Evolutionary conservation across 495 filamentous ascomycete genomes (phyloP).

Genomic region (Glonium stellatum): DNA sequence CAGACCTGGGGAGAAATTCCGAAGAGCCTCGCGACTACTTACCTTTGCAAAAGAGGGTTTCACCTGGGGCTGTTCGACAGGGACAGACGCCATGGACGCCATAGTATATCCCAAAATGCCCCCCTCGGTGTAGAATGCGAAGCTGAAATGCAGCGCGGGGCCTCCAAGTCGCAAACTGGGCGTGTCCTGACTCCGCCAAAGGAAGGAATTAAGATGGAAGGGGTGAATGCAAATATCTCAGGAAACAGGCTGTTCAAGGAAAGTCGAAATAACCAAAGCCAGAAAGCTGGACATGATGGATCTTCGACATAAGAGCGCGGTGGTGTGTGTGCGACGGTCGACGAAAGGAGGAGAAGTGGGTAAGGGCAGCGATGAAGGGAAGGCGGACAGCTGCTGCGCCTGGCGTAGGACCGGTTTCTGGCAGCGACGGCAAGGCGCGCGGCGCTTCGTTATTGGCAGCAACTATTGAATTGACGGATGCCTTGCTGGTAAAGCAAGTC

Average conservation of each 20-base stretch:
- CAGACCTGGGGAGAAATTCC: neutral
- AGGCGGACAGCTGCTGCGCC: constrained; percentile 15
- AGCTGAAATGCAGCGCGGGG: constrained; percentile 6
- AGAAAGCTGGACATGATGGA: constrained; percentile 36
- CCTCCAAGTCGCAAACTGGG: constrained; percentile 1
- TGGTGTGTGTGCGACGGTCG: neutral
- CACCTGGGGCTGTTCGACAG: constrained; percentile 15
- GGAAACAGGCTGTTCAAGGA: constrained; percentile 38
- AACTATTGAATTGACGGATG: constrained; percentile 4
- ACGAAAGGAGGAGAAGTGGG: neutral
- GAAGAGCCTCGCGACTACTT: constrained; percentile 22
- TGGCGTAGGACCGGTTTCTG: constrained; percentile 8
- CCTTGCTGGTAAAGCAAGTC: neutral
- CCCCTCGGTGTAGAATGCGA: constrained; percentile 17
- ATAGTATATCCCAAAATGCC: constrained; percentile 15
- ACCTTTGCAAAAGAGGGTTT: constrained; percentile 52
- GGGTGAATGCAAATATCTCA: constrained; percentile 22
- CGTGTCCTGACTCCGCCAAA: constrained; percentile 9
- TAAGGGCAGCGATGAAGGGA: neutral
- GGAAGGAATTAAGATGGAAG: constrained; percentile 26
- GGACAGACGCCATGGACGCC: constrained; percentile 24
- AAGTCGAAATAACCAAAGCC: constrained; percentile 34
- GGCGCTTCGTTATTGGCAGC: neutral
- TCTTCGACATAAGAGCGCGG: constrained; percentile 31
- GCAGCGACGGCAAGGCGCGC: constrained; percentile 12